These are phyloP conservation scores for Yamadazyma philogaea DNA, from an alignment of 805 yeast species.

Conservation along the genomic window DNA sequence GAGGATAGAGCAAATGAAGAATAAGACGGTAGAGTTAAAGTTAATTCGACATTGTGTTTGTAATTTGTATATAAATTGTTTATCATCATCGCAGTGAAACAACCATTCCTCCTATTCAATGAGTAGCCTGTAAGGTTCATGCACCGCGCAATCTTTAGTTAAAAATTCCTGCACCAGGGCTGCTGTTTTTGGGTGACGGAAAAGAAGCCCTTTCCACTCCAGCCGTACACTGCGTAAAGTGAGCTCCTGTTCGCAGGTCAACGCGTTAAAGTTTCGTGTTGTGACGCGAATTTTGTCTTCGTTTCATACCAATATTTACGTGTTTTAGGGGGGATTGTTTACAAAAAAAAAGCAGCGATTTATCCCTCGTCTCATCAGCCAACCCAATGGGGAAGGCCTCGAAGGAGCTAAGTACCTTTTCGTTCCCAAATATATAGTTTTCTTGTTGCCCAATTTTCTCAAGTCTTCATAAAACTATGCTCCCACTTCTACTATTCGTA, in stretches of 20 bases:
- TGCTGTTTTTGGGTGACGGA: background rate
- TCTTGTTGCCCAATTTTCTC: background rate
- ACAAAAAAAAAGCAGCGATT: background rate
- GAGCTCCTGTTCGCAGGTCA: background rate
- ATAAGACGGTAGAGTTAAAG: too few species aligned
- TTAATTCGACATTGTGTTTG: too few species aligned
- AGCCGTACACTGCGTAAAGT: background rate
- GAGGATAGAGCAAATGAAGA: background rate
- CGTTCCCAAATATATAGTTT: constrained; percentile 2
- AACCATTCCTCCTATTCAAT: too few species aligned
- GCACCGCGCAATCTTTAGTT: too few species aligned
- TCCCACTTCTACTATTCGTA: constrained; percentile 11
- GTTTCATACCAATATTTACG: constrained; percentile 6
- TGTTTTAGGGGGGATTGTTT: constrained; percentile 7
- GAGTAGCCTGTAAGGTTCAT: too few species aligned
- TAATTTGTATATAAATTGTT: too few species aligned
- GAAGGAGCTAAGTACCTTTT: background rate
- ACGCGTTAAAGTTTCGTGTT: background rate
- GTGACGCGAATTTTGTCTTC: background rate
- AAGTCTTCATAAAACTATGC: constrained; percentile 9
- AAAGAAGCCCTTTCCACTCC: background rate
- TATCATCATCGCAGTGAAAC: too few species aligned
- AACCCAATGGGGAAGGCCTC: background rate
- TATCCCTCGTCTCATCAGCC: constrained; percentile 1
- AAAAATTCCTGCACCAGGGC: too few species aligned